Evolutionary conservation across 2,329 filamentous ascomycete species (phyloP).

Genomic region (Dendrostoma leiphaemia): DNA sequence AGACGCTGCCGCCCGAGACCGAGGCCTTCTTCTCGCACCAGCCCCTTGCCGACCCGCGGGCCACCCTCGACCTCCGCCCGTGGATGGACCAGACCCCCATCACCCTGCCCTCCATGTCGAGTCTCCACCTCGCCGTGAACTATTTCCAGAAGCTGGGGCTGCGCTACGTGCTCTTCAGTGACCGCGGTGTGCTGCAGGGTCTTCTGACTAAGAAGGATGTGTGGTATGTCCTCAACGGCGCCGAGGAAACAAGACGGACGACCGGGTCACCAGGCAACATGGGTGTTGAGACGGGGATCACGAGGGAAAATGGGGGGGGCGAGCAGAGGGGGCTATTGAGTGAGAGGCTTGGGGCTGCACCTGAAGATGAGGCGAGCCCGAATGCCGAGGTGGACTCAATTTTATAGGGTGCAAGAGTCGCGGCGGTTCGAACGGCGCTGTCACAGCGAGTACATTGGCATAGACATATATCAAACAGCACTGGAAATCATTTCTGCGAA

Average conservation of each 20-base stretch:
- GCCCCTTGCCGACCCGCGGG: constrained; percentile 72
- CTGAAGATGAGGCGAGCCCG: constrained; percentile 30
- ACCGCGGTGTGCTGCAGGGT: constrained; percentile 78
- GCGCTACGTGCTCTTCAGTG: constrained; percentile 83
- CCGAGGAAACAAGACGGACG: constrained; percentile 57
- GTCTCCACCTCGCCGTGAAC: constrained; percentile 78
- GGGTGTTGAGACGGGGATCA: constrained; percentile 33
- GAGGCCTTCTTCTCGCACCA: constrained; percentile 85
- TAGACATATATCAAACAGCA: background rate
- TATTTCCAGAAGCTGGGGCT: constrained; percentile 96
- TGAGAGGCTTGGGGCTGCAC: constrained; percentile 25
- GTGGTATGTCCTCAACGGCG: constrained; percentile 86
- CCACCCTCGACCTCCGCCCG: constrained; percentile 81
- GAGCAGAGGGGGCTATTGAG: constrained; percentile 44
- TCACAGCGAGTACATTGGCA: background rate
- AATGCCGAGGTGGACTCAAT: constrained; percentile 14
- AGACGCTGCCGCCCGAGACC: constrained; percentile 64
- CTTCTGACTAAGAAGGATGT: constrained; percentile 96
- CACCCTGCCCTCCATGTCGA: constrained; percentile 74
- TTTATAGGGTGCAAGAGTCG: constrained; percentile 1
- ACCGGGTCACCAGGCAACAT: constrained; percentile 21
- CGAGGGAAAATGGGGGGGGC: constrained; percentile 35
- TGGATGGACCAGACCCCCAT: constrained; percentile 99
- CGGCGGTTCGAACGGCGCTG: too few species aligned
- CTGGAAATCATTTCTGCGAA: background rate